phyloP scores from a whole-genome alignment of 805 yeast species.

The Candida suzukii region DNA sequence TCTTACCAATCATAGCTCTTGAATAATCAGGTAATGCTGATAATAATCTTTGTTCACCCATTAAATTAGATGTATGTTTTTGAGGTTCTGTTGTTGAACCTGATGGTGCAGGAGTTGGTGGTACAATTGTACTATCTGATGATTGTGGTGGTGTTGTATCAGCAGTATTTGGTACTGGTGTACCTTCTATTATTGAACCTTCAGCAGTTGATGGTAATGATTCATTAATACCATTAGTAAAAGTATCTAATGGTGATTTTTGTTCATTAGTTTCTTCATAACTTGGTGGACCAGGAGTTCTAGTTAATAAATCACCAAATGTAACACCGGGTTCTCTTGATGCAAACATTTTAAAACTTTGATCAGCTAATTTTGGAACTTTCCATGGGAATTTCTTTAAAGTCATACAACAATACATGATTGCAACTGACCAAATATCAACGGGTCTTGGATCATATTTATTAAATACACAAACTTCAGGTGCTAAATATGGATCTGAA shows the following conservation, averaged over 20 bases:
- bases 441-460: conserved; percentile 90
- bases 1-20: conserved; percentile 58
- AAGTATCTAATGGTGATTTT: conserved; percentile 4
- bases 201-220: not conserved
- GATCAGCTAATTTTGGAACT: conserved; percentile 75
- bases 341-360: conserved; percentile 77
- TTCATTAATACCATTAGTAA: conserved; percentile 10
- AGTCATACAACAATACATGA: conserved; percentile 88
- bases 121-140: conserved; percentile 4
- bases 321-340: conserved; percentile 65
- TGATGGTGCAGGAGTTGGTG: conserved; percentile 11
- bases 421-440: conserved; percentile 90
- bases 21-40: conserved; percentile 67
- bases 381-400: conserved; percentile 93
- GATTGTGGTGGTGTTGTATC: conserved; percentile 7
- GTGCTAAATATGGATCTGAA: conserved; percentile 85
- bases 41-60: conserved; percentile 67
- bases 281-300: conserved; percentile 42
- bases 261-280: conserved; percentile 14
- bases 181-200: not conserved
- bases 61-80: conserved; percentile 52
- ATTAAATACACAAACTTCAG: conserved; percentile 79
- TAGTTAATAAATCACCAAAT: conserved; percentile 52
- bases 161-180: not conserved
- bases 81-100: conserved; percentile 17